These are phyloP conservation scores for Polyporus tsugae DNA, from an alignment of 1,284 basidiomycete species.

Conservation along the genomic window DNA sequence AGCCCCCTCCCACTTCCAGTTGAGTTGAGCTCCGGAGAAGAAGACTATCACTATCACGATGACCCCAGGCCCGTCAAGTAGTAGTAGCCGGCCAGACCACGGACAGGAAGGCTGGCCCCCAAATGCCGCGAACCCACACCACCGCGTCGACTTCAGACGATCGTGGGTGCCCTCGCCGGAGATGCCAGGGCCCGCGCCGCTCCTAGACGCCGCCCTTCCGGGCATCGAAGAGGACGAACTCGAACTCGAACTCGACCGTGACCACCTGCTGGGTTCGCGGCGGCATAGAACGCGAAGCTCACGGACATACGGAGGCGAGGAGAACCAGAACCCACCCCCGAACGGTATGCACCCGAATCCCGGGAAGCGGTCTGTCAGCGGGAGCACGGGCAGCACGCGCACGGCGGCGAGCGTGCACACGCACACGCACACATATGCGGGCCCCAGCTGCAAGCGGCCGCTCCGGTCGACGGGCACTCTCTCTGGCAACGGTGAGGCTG, in stretches of 20 bases:
- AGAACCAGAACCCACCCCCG: background rate
- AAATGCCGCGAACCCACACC: slow-evolving; percentile 18
- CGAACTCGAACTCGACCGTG: background rate
- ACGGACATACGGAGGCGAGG: slow-evolving; percentile 12
- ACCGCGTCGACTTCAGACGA: slow-evolving; percentile 24
- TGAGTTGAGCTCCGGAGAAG: background rate
- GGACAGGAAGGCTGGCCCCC: slow-evolving; percentile 12
- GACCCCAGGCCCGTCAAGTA: background rate
- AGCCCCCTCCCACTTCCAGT: background rate
- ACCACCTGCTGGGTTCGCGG: background rate
- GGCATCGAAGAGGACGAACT: slow-evolving; percentile 9
- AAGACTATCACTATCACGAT: background rate
- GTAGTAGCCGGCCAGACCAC: background rate
- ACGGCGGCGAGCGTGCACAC: background rate
- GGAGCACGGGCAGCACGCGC: slow-evolving; percentile 1
- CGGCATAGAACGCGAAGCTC: slow-evolving; percentile 1
- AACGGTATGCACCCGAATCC: background rate
- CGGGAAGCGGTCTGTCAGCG: background rate
- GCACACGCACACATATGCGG: background rate
- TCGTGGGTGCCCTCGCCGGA: slow-evolving; percentile 25
- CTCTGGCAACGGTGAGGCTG: slow-evolving; percentile 3
- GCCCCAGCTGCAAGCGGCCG: background rate
- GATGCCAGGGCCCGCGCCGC: slow-evolving; percentile 4
- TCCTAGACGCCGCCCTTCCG: slow-evolving; percentile 1
- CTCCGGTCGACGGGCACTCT: slow-evolving; percentile 1